A percentile compares a stretch with the other conserved stretches of the same genome.
Evolutionary conservation across 208 protist genomes (phyloP).

Genomic region (Acanthamoeba divionensis): DNA sequence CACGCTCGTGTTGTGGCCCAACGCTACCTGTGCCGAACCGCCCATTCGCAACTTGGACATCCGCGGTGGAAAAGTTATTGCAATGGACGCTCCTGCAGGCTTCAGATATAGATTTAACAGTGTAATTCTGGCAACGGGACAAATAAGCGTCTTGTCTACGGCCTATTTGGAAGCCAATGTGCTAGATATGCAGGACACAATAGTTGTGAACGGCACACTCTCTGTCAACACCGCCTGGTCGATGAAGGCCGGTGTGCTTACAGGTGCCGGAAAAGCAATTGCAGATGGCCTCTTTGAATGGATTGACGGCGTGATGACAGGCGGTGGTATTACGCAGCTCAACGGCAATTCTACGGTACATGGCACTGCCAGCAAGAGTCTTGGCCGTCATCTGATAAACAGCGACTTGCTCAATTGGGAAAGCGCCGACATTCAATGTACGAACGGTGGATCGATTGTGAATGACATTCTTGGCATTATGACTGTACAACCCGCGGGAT

Average conservation of each 20-base stretch:
- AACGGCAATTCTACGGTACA: too few relatives aligned
- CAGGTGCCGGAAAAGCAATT: too few relatives aligned
- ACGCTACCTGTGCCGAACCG: background rate
- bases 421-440: background rate
- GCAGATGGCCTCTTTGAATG: too few relatives aligned
- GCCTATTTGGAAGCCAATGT: conserved; percentile 41
- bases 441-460: conserved; percentile 1
- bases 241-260: too few relatives aligned
- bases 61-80: background rate
- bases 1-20: conserved; percentile 50
- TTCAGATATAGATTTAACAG: conserved; percentile 41
- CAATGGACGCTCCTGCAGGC: background rate
- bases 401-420: conserved; percentile 6
- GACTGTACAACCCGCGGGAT: background rate
- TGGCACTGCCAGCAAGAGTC: background rate
- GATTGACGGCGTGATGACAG: too few relatives aligned
- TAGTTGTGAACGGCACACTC: too few relatives aligned
- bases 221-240: too few relatives aligned
- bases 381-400: background rate
- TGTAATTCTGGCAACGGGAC: background rate
- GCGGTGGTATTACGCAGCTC: too few relatives aligned
- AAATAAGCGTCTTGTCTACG: background rate
- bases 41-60: conserved; percentile 10
- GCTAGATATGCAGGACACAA: too few relatives aligned
- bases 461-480: background rate